Conservation (phyloP, 1,139 yeast genomes). For the Zygosaccharomyces sapae region DNA sequence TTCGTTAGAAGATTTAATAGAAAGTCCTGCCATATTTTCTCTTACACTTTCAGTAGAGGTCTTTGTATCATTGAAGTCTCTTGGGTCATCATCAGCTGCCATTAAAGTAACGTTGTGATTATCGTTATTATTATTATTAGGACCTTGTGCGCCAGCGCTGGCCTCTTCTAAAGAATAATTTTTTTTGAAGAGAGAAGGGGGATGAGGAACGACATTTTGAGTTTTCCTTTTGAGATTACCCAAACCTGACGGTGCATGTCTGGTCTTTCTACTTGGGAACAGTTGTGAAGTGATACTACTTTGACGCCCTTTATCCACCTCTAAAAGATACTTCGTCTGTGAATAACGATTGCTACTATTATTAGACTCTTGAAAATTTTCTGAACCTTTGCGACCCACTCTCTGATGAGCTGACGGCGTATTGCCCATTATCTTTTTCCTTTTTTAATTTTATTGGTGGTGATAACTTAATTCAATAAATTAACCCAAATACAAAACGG, state of each 20-base stretch:
- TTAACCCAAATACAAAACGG: not conserved
- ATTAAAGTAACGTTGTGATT: not conserved
- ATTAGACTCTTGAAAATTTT: not conserved
- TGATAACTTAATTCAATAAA: not conserved
- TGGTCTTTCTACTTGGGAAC: constrained; percentile 21
- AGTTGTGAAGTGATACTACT: constrained; percentile 25
- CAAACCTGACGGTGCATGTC: constrained; percentile 9
- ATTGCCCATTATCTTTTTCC: constrained; percentile 14
- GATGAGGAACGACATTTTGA: constrained; percentile 2
- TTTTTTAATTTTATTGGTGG: not conserved
- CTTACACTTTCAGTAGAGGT: constrained; percentile 17
- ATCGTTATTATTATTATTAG: constrained; percentile 3
- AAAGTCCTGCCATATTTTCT: constrained; percentile 21
- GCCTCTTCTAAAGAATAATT: constrained; percentile 19
- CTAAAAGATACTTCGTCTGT: constrained; percentile 2
- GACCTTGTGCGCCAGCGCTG: constrained; percentile 1
- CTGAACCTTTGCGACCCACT: not conserved
- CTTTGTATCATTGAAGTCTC: not conserved
- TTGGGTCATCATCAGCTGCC: constrained; percentile 1
- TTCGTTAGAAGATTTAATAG: constrained; percentile 17
- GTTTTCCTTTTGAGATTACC: constrained; percentile 7
- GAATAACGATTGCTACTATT: not conserved
- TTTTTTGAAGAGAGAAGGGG: constrained; percentile 18
- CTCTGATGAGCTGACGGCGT: constrained; percentile 14
- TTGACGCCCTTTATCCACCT: constrained; percentile 14